phyloP scores from a whole-genome alignment of 208 protist genomes.

The Wallacemonas sp. region DNA sequence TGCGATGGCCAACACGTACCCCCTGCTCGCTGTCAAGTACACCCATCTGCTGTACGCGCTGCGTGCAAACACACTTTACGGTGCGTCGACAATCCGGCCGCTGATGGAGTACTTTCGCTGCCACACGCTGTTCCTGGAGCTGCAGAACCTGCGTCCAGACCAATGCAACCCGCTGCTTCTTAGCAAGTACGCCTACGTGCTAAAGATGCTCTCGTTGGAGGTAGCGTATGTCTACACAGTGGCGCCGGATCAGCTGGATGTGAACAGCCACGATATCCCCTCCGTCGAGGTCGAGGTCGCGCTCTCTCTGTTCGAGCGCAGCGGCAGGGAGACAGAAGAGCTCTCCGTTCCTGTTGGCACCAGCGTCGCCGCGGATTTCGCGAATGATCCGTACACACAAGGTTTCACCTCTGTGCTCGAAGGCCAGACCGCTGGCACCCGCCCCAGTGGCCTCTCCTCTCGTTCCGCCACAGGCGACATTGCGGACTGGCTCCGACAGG shows the following conservation, averaged over 20 bases:
- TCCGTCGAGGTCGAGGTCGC: conserved; percentile 43
- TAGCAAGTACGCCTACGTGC: conserved; percentile 88
- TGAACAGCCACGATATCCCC: conserved; percentile 27
- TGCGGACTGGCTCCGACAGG: conserved; percentile 62
- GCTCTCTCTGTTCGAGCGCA: conserved; percentile 47
- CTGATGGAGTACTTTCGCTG: conserved; percentile 50
- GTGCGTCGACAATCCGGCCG: conserved; percentile 37
- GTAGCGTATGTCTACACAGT: conserved; percentile 43
- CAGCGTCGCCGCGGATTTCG: not conserved
- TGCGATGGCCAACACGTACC: conserved; percentile 45
- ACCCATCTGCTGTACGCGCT: conserved; percentile 77
- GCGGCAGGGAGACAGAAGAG: conserved; percentile 7
- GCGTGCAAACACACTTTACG: conserved; percentile 61
- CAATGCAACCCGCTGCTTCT: conserved; percentile 50
- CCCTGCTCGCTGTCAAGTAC: conserved; percentile 79
- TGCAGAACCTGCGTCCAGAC: conserved; percentile 54
- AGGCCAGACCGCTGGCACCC: not conserved
- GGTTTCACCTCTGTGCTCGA: not conserved
- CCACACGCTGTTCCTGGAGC: conserved; percentile 63
- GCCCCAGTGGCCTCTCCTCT: conserved; percentile 12
- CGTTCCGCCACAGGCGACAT: conserved; percentile 36
- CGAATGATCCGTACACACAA: too few species aligned
- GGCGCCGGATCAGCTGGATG: conserved; percentile 36
- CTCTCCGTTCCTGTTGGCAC: conserved; percentile 1
- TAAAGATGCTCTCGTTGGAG: conserved; percentile 82